Percentiles rank a stretch among this genome's conserved stretches.
Conservation (phyloP, 1,284 basidiomycete species). For the Ustilago curta region DNA sequence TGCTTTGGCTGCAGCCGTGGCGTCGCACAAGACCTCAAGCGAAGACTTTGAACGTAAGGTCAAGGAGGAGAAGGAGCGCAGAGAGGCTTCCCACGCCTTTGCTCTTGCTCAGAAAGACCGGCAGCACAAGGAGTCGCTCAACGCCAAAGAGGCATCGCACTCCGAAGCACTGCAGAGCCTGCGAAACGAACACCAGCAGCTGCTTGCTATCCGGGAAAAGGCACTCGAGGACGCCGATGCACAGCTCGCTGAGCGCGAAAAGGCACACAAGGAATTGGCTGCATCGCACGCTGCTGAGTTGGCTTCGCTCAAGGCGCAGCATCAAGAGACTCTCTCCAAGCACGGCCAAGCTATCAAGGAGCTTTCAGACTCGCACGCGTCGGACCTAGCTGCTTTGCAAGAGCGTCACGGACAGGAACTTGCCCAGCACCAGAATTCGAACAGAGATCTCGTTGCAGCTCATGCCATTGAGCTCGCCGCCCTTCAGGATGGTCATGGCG, state of each 20-base stretch:
- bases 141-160: slow-evolving; percentile 35
- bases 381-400: slow-evolving; percentile 16
- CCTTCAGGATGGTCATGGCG: slow-evolving; percentile 21
- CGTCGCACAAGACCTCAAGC: slow-evolving; percentile 44
- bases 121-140: slow-evolving; percentile 39
- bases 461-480: slow-evolving; percentile 23
- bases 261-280: slow-evolving; percentile 13
- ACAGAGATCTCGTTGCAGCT: slow-evolving; percentile 13
- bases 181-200: slow-evolving; percentile 35
- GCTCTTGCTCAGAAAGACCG: slow-evolving; percentile 46
- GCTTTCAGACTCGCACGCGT: slow-evolving; percentile 13
- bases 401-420: slow-evolving; percentile 14
- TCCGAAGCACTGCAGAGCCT: slow-evolving; percentile 22
- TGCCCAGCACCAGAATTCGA: slow-evolving; percentile 11
- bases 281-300: slow-evolving; percentile 19
- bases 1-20: slow-evolving; percentile 47
- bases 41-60: slow-evolving; percentile 43
- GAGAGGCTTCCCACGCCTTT: slow-evolving; percentile 42
- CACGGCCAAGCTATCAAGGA: slow-evolving; percentile 19
- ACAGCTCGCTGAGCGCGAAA: slow-evolving; percentile 24
- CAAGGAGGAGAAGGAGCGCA: slow-evolving; percentile 43
- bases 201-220: slow-evolving; percentile 29
- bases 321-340: slow-evolving; percentile 6
- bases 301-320: slow-evolving; percentile 16
- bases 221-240: slow-evolving; percentile 34